Evolutionary conservation across 352 stramenopile genomes (phyloP), one percentile per base, ranked within the genome.

Genomic region (Globisporangium rhizosaccharum): DNA sequence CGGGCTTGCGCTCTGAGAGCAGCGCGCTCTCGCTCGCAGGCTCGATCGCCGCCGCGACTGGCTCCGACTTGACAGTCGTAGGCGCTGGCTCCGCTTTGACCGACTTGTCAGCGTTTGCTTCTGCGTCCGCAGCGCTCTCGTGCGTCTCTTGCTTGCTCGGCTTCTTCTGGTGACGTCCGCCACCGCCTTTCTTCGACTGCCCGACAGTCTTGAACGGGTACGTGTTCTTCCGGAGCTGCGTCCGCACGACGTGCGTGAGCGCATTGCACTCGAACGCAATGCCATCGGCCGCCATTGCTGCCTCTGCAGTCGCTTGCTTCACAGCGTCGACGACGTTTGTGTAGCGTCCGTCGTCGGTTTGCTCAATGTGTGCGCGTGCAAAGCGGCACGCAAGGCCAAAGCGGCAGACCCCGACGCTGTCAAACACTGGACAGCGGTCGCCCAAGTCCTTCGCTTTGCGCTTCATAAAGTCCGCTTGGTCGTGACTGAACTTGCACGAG

Each of bases 301-400:
- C 65, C 20, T 69, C 23, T 1, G 45, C 59, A 5, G 9, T 47
- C n/a, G 45, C 63, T 14, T 57, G 71, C 47, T 55, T 70, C 23
- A 23, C 45, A 50, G 66, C 85, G 79, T 65, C 76, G 59, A 59
- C 72, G 11, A 88, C 17, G 66, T 92, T 92, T 49, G 56, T 57
- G 59, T 75, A 79, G 11, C 23, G 53, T 56, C 73, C 76, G 45
- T 79, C 66, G 10, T 70, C 77, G 39, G 75, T 72, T 61, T 90
- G 57, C 20, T 50, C 78, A 44, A 96, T 79, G 65, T 99, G 94
- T 28, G 71, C 76, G 28, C 73, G 71, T 3, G 90, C 94, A 50
- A 98, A 94, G 47, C 93, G 83, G 66, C 96, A 99, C 44, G 84
- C 94, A 42, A 97, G 70, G 5, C 96, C 96, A 61, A 96, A 97